Percentiles rank a stretch among this genome's conserved stretches.
Conservation (phyloP, 2,329 filamentous ascomycete species). For the Fusarium algeriense region DNA sequence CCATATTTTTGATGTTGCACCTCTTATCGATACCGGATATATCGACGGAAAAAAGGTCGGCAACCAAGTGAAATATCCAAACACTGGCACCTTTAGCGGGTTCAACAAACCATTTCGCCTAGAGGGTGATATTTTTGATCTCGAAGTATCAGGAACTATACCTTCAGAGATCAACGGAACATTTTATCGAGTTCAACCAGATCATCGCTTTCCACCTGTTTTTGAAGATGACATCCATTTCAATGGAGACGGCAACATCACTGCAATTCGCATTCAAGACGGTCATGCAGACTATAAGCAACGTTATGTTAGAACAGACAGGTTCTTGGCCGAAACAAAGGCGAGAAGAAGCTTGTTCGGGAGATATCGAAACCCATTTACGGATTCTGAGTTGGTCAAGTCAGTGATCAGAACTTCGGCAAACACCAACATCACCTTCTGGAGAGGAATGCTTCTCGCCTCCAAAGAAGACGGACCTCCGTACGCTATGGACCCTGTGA, state of each 20-base stretch:
- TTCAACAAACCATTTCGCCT: constrained; percentile 16
- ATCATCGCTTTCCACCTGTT: constrained; percentile 22
- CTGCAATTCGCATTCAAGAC: constrained; percentile 3
- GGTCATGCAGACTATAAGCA: constrained; percentile 18
- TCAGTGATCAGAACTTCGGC: constrained; percentile 12
- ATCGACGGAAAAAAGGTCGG: background rate
- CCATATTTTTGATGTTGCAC: background rate
- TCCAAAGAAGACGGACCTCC: constrained; percentile 20
- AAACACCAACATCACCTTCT: constrained; percentile 27
- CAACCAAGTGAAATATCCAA: background rate
- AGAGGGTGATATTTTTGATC: background rate
- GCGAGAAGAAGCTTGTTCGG: constrained; percentile 18
- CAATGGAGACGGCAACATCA: constrained; percentile 29
- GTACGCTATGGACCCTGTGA: constrained; percentile 19
- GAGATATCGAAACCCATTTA: constrained; percentile 22
- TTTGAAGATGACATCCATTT: constrained; percentile 29
- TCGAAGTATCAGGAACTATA: background rate
- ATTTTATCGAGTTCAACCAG: constrained; percentile 30
- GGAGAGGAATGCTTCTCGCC: constrained; percentile 10
- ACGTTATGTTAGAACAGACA: constrained; percentile 18
- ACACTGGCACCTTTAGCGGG: background rate
- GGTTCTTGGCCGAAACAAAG: background rate
- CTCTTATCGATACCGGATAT: constrained; percentile 4
- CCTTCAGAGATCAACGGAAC: constrained; percentile 24
- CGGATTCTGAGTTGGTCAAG: constrained; percentile 17